A percentile compares a stretch with the other conserved stretches of the same genome.
phyloP scores from a whole-genome alignment of 495 filamentous ascomycete genomes.

The Daldinia childiae region DNA sequence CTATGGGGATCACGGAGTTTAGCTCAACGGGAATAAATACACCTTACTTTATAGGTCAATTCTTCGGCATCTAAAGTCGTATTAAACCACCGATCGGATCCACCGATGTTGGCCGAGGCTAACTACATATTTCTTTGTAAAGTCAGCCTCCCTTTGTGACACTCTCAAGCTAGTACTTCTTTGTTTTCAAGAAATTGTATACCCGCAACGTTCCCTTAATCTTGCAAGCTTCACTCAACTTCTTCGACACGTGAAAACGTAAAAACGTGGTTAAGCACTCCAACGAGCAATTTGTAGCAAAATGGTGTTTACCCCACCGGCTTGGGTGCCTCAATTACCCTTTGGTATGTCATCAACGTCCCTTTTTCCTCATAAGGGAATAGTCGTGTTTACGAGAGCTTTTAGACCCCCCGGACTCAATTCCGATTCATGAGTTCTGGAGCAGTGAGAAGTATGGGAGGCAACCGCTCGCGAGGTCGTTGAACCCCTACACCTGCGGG shows the following conservation, averaged over 20 bases:
- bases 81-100: constrained; percentile 2
- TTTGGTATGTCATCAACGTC: constrained; percentile 51
- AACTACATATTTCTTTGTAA: constrained; percentile 25
- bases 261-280: not conserved
- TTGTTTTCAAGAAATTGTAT: constrained; percentile 16
- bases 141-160: constrained; percentile 31
- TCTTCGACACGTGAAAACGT: not conserved
- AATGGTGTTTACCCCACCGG: constrained; percentile 84
- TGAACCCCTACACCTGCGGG: constrained; percentile 84
- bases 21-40: constrained; percentile 5
- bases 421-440: constrained; percentile 84
- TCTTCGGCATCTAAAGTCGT: constrained; percentile 24
- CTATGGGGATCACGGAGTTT: not conserved
- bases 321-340: constrained; percentile 73
- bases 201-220: constrained; percentile 5
- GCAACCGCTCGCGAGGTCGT: constrained; percentile 67
- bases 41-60: constrained; percentile 7
- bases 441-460: constrained; percentile 77
- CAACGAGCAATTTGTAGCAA: constrained; percentile 19
- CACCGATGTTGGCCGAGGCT: constrained; percentile 28
- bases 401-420: constrained; percentile 73
- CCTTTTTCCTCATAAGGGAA: constrained; percentile 11
- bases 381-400: constrained; percentile 10
- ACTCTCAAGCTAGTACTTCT: constrained; percentile 6
- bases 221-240: not conserved